Evolutionary conservation across 495 filamentous ascomycete species (phyloP), one percentile per base, ranked within the genome.

Genomic region (Penicillium turbatum): DNA sequence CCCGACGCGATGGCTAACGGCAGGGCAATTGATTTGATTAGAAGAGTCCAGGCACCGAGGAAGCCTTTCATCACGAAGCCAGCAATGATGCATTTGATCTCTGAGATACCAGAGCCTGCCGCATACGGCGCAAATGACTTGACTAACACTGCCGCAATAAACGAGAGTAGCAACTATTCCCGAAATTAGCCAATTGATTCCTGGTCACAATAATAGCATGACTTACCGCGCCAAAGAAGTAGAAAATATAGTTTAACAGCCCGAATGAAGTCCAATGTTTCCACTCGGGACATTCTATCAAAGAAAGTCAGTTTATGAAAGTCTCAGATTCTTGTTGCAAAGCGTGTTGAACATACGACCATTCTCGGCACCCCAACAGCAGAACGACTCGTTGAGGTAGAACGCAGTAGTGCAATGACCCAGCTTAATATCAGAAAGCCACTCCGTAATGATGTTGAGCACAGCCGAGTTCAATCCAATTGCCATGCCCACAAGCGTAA

Each of bases 51-150:
- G 56, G 86, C 87, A 29, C 93, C 89, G 36, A 98, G 79, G 63
- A 97, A 98, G 6, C 93, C 93, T 67, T 98, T 97, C 93, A 98
- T 98, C 51, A 97, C 88, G 60, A 98, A 98, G n/a, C 93, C 93
- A 6, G 92, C 92, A 62, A 98, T 96, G 60, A 98, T 98, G 71
- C 93, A 97, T 72, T 98, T 98, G 73, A 98, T 98, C 74, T 98
- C 93, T 24, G 92, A 97, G 51, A 98, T 98, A 42, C 93, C 93
- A 19, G 92, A 97, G 27, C 93, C 93, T 29, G 93, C 95, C 11
- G 93, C 95, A 68, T 98, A 98, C 12, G 93, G 95, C 10, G 93
- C 91, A 70, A 95, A 97, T 1, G 85, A 85, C 67, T 91, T 96
- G 66, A 98, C 93, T 13, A 98, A 77, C 34, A 78, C 83, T 2